A percentile compares a stretch with the other conserved stretches of the same genome.
phyloP scores from a whole-genome alignment of 495 filamentous ascomycete species.

The Penicillium argentinense region DNA sequence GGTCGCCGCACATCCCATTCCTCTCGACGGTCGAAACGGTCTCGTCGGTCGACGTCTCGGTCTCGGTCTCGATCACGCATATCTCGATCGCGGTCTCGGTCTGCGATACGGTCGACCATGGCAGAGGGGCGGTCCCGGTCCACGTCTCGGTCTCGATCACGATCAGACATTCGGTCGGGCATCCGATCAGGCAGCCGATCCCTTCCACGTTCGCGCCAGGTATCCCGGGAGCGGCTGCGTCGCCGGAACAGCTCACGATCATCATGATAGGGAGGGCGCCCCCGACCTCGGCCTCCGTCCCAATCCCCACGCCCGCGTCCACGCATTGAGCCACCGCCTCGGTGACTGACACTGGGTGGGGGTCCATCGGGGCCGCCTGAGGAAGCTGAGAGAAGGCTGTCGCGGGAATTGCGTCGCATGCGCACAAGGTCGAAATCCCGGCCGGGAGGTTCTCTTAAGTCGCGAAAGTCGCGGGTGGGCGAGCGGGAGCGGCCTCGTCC shows the following conservation, averaged over 20 bases:
- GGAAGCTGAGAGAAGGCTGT: constrained; percentile 65
- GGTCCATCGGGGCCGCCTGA: constrained; percentile 68
- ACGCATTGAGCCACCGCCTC: constrained; percentile 57
- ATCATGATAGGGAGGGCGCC: constrained; percentile 54
- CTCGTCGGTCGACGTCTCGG: constrained; percentile 39
- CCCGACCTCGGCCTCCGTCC: constrained; percentile 60
- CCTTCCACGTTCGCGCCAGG: constrained; percentile 51
- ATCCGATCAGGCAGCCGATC: constrained; percentile 37
- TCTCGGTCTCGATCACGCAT: constrained; percentile 34
- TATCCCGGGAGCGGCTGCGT: constrained; percentile 70
- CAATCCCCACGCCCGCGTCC: constrained; percentile 68
- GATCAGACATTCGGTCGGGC: constrained; percentile 20
- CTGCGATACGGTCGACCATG: not conserved
- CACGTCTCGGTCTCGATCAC: constrained; percentile 33
- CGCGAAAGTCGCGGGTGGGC: constrained; percentile 52
- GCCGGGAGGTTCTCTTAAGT: constrained; percentile 39
- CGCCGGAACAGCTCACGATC: constrained; percentile 58
- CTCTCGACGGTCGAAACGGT: constrained; percentile 50
- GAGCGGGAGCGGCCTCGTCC: constrained; percentile 47
- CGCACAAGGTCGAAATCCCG: constrained; percentile 46
- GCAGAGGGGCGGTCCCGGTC: constrained; percentile 17
- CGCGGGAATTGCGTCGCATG: constrained; percentile 57
- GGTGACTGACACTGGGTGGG: constrained; percentile 42
- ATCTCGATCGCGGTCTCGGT: constrained; percentile 37
- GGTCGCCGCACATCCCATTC: constrained; percentile 38